Evolutionary conservation across 169 alveolate genomes (phyloP).

Genomic region (Eimeria acervulina): DNA sequence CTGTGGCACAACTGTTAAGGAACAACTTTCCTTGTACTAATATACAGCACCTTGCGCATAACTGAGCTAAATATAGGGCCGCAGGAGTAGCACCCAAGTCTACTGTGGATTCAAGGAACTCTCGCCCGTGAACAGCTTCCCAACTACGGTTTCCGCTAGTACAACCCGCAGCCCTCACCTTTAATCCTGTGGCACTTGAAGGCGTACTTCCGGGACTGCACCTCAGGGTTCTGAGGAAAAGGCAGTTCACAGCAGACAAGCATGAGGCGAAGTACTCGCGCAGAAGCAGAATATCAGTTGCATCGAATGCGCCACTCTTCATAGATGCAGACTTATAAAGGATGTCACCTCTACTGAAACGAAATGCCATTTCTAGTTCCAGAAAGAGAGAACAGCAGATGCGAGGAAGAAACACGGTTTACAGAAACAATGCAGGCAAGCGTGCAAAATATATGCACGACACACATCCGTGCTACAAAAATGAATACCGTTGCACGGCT

Average conservation of each 20-base stretch:
- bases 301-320: neutral
- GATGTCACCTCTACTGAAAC: neutral
- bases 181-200: slow-evolving; percentile 95
- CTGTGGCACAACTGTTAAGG: neutral
- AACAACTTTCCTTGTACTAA: neutral
- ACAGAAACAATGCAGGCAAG: neutral
- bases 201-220: slow-evolving; percentile 91
- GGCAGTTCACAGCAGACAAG: neutral
- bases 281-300: neutral
- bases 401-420: neutral
- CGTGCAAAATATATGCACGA: neutral
- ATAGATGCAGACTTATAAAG: neutral
- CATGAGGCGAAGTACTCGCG: neutral
- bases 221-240: slow-evolving; percentile 80
- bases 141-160: neutral
- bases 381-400: neutral
- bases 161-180: slow-evolving; percentile 42
- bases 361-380: neutral
- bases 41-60: neutral
- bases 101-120: neutral
- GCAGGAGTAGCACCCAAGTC: neutral
- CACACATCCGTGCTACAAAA: neutral
- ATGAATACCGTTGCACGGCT: neutral
- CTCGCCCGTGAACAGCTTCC: neutral
- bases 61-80: neutral